Percentiles rank a stretch among this genome's conserved stretches.
These are phyloP conservation scores for Wickerhamiella nectarea DNA, from an alignment of 805 yeast genomes.

Conservation along the genomic window DNA sequence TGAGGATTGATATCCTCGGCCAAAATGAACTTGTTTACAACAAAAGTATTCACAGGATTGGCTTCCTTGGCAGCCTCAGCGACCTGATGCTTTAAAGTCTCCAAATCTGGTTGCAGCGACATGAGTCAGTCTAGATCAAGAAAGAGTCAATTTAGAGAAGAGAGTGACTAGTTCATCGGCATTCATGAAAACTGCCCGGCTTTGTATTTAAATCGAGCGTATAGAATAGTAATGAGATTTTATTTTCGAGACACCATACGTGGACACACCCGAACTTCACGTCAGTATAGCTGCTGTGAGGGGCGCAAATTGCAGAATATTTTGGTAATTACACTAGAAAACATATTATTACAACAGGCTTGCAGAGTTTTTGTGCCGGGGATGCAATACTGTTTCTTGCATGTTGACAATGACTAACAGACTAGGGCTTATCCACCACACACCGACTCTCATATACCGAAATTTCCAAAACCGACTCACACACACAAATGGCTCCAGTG, in stretches of 20 bases:
- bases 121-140: not conserved
- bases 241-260: too few relatives aligned
- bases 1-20: constrained; percentile 80
- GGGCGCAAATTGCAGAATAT: too few relatives aligned
- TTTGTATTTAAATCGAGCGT: too few relatives aligned
- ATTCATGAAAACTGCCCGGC: not conserved
- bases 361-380: too few relatives aligned
- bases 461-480: constrained; percentile 4
- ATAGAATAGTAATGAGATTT: too few relatives aligned
- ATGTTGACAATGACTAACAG: not conserved
- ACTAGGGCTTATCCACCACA: constrained; percentile 9
- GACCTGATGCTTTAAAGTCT: constrained; percentile 30
- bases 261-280: too few relatives aligned
- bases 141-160: not conserved
- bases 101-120: constrained; percentile 38
- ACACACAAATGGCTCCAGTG: constrained; percentile 69
- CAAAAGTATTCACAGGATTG: constrained; percentile 52
- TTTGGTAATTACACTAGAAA: too few relatives aligned
- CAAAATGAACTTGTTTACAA: constrained; percentile 59
- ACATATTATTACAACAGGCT: too few relatives aligned
- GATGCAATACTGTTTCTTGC: too few relatives aligned
- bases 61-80: constrained; percentile 18
- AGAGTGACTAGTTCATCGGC: not conserved
- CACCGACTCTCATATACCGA: constrained; percentile 3
- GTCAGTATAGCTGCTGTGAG: too few relatives aligned